Evolutionary conservation across 495 filamentous ascomycete species (phyloP), one percentile per base, ranked within the genome.

Genomic region (Pseudevernia furfuracea): DNA sequence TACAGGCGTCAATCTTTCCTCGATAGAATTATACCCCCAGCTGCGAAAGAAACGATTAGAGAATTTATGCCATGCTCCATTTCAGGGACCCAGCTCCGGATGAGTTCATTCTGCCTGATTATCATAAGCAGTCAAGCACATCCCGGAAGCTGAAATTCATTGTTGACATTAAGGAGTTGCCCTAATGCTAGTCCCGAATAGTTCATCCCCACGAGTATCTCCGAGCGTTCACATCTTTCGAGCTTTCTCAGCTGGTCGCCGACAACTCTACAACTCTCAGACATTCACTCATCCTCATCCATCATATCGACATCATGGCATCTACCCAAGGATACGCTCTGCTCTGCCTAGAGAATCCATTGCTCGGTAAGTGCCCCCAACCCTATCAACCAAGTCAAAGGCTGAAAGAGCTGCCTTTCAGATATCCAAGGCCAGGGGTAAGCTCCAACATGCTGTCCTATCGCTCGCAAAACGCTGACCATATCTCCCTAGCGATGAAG

Each of bases 331-430:
- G 88, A 74, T 97, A 88, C 79, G 81, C 87, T 75, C 85, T 98
- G 66, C 80, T 96, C 66, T 92, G 89, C 78, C 76, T 98, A 71
- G 94, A 96, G 86, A 98, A 98, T 76, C 94, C 94, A 74, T 84
- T 98, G 69, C 87, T 98, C 68, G 90, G 90, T 93, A 78, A 68
- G 85, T 83, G 56, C 61, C 38, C 7, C 55, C 7, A 10, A 43
- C 15, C 46, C n/a, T 46, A 28, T 25, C 6, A 7, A 25, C 25
- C n/a, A 57, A 38, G 15, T 52, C 23, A 57, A 36, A 25, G 36
- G 14, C 66, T 71, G 64, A 69, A 60, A 64, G 4, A 58, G 25
- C 59, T 59, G 5, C 30, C 17, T 23, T 52, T 52, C 71, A 94
- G 92, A 98, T 76, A 97, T 98, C 75, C 92, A 96, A 80, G 92